Conservation (phyloP, 2,329 filamentous ascomycete species). For the Nothopassalora personata region DNA sequence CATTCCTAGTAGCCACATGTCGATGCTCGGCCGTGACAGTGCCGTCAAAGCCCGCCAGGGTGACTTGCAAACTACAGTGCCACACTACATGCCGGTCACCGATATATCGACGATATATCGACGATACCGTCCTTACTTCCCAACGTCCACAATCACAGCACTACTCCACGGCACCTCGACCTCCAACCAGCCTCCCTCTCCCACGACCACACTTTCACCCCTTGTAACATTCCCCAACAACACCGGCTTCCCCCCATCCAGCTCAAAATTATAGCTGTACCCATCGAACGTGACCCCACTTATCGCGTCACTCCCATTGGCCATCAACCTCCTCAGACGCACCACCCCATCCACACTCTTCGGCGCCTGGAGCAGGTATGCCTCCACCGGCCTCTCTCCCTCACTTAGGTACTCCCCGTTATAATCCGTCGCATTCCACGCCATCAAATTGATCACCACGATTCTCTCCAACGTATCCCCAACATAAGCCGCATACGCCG, state of each 20-base stretch:
- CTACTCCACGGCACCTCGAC: conserved; percentile 28
- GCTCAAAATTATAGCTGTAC: conserved; percentile 57
- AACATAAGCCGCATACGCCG: conserved; percentile 54
- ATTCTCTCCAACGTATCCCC: conserved; percentile 43
- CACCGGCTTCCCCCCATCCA: conserved; percentile 51
- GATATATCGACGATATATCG: too few relatives aligned
- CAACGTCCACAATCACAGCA: conserved; percentile 25
- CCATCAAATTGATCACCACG: conserved; percentile 53
- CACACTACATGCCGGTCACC: too few relatives aligned
- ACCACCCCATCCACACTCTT: conserved; percentile 18
- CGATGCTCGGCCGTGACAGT: too few relatives aligned
- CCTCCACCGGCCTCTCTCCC: conserved; percentile 30
- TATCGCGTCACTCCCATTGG: conserved; percentile 60
- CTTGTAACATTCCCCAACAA: conserved; percentile 51
- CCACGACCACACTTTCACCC: conserved; percentile 39
- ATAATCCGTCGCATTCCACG: conserved; percentile 46
- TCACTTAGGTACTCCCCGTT: conserved; percentile 42
- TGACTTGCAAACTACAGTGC: too few relatives aligned
- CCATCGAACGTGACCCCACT: conserved; percentile 59
- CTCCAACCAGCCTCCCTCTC: conserved; percentile 33
- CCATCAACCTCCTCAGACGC: conserved; percentile 48
- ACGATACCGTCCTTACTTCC: background rate
- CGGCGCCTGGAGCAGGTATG: conserved; percentile 43
- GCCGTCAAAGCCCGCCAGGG: too few relatives aligned
- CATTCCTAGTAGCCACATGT: too few relatives aligned